These are phyloP conservation scores for Cadophora sp. DNA, from an alignment of 2,329 filamentous ascomycete genomes.

Conservation along the genomic window DNA sequence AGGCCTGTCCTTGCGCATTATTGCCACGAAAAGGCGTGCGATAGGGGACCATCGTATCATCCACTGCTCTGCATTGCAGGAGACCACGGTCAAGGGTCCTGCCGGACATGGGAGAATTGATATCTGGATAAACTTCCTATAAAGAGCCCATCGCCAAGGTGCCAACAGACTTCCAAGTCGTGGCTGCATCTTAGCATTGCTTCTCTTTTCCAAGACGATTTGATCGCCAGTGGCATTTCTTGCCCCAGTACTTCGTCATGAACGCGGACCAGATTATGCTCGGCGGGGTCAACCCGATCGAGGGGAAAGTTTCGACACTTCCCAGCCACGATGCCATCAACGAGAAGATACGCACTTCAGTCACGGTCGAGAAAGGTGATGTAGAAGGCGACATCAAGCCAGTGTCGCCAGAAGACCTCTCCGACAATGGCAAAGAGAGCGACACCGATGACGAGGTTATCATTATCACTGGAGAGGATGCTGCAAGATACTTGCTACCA, in stretches of 20 bases:
- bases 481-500: slow-evolving; percentile 54
- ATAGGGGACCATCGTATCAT: background rate
- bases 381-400: slow-evolving; percentile 37
- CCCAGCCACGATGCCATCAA: slow-evolving; percentile 43
- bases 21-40: background rate
- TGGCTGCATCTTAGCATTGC: background rate
- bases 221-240: slow-evolving; percentile 3
- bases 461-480: slow-evolving; percentile 60
- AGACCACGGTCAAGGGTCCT: background rate
- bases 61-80: background rate
- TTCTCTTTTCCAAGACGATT: background rate
- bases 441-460: slow-evolving; percentile 49
- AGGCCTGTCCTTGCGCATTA: background rate
- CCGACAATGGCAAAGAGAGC: slow-evolving; percentile 43
- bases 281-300: slow-evolving; percentile 41
- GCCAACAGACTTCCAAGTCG: background rate
- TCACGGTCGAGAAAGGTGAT: slow-evolving; percentile 18
- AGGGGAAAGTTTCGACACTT: slow-evolving; percentile 42
- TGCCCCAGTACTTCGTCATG: background rate
- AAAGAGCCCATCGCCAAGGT: slow-evolving; percentile 1
- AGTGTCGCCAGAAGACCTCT: slow-evolving; percentile 25
- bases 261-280: slow-evolving; percentile 32
- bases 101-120: background rate
- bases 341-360: slow-evolving; percentile 40
- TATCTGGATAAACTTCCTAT: background rate